These are phyloP conservation scores for Heliamphora pulchella DNA, from an alignment of 179 eudicot species.

Conservation along the genomic window DNA sequence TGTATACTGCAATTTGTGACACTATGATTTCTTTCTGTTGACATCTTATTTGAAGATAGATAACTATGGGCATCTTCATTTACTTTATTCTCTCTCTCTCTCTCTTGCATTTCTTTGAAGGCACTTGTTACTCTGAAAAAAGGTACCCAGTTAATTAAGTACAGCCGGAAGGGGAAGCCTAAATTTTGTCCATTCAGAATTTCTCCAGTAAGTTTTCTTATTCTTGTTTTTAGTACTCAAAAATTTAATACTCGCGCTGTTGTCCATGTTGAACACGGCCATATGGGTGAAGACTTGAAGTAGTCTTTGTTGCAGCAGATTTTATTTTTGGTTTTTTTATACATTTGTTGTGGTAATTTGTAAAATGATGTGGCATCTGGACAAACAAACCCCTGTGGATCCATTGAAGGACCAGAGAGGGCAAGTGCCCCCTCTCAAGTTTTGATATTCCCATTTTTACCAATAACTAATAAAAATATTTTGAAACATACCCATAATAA, in stretches of 20 bases:
- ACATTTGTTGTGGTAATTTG: too few relatives aligned
- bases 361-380: too few relatives aligned
- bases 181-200: slow-evolving; percentile 79
- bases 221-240: background rate
- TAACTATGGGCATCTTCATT: background rate
- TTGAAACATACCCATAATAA: too few relatives aligned
- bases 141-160: slow-evolving; percentile 78
- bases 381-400: too few relatives aligned
- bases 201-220: slow-evolving; percentile 49
- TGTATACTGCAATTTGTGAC: background rate
- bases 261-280: background rate
- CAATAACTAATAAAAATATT: too few relatives aligned
- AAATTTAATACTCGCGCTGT: background rate
- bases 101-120: slow-evolving; percentile 10
- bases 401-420: too few relatives aligned
- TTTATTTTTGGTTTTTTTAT: too few relatives aligned
- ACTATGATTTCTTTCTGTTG: background rate
- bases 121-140: slow-evolving; percentile 72
- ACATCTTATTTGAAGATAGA: background rate
- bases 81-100: background rate
- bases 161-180: slow-evolving; percentile 83
- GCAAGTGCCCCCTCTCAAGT: too few relatives aligned
- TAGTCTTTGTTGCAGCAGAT: too few relatives aligned
- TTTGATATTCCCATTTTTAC: too few relatives aligned
- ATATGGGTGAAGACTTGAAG: too few relatives aligned